phyloP scores from a whole-genome alignment of 164 flowering plant genomes.

The Stephania cephalantha region DNA sequence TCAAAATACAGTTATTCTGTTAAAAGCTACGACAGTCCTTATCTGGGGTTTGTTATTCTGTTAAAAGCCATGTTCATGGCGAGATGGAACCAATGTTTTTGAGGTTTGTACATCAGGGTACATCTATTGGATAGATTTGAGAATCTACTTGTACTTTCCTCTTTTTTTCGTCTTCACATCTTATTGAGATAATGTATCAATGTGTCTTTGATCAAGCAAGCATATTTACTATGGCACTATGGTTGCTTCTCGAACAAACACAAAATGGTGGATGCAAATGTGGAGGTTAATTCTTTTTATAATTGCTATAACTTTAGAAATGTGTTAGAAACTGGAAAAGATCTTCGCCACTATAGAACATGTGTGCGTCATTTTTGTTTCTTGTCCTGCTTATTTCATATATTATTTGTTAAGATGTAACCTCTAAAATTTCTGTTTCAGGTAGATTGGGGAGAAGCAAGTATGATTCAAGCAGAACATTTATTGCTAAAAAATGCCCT shows the following conservation, averaged over 20 bases:
- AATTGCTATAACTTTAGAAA: no score
- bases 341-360: background rate
- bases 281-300: no score
- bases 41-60: background rate
- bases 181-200: no score
- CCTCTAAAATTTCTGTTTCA: constrained; percentile 26
- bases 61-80: background rate
- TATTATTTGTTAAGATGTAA: background rate
- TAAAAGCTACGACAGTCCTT: background rate
- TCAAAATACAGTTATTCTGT: background rate
- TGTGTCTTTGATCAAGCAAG: no score
- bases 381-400: background rate
- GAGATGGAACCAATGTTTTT: background rate
- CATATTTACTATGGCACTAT: no score
- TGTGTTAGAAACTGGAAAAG: no score
- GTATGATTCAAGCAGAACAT: constrained; percentile 92
- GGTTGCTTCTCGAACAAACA: no score
- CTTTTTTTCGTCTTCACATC: no score
- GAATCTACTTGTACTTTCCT: no score
- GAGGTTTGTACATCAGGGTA: background rate
- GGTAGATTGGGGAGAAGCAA: constrained; percentile 99
- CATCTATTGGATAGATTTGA: background rate
- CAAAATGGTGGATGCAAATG: no score
- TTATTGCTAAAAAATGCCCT: constrained; percentile 76
- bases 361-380: background rate